Evolutionary conservation across 2,329 filamentous ascomycete species (phyloP), one percentile per base, ranked within the genome.

Genomic region (Sporothrix mexicana): DNA sequence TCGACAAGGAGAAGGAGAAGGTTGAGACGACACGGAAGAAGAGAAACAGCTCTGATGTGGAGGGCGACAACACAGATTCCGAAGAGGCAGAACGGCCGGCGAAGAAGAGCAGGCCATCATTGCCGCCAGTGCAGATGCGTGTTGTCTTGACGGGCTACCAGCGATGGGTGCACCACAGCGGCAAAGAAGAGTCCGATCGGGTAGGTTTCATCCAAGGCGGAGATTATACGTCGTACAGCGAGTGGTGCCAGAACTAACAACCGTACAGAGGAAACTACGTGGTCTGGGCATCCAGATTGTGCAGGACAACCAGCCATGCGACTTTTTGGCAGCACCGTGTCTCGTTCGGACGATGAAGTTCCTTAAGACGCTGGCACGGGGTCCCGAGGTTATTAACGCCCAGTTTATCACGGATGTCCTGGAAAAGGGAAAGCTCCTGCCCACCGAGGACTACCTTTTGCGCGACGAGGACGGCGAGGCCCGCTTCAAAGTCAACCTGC

Each of bases 291-390:
- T 99, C 72, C 86, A 90, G 76, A 88, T 97, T 25, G 92, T 93
- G 4, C 87, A 91, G 77, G 93, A 97, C 78, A 90, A 90, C 36
- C 88, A 88, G 66, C 87, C 89, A 61, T 96, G 93, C 79, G 93
- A 95, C 77, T 93, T 97, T 79, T 88, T 99, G 12, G 94, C 94
- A 47, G 95, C 95, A 3, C 96, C 95, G 0, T 88, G 90, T 57
- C 90, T 98, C 74, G 89, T 98, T 47, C 92, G 96, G 51, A 99
- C 96, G 0, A 90, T 93, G 80, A 99, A 99, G 79, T 99, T 99
- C 79, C 90, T 98, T 68, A 92, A 91, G 74, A 94, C 94, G 13
- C 84, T 99, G 41, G 94, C 96, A 20, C 90, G 90, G 73, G 94
- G 93, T 0, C 93, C 94, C 0, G 87, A 88, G 1, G 88, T 98